Conservation (phyloP, 2,329 filamentous ascomycete genomes). For the Neoscytalidium dimidiatum region DNA sequence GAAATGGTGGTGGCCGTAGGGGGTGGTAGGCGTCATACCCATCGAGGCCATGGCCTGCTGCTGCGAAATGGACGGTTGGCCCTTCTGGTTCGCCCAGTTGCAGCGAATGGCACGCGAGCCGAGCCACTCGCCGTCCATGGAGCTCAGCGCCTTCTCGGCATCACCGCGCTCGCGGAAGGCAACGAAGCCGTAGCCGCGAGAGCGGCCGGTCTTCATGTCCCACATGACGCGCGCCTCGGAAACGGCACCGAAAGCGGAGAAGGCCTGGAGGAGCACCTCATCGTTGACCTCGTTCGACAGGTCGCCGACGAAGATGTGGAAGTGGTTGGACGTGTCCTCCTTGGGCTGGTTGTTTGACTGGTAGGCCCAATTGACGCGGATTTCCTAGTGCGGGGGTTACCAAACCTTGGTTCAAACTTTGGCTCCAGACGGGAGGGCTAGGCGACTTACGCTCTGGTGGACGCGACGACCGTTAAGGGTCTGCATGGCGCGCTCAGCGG, state of each 20-base stretch:
- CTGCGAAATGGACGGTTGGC: slow-evolving; percentile 97
- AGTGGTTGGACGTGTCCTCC: slow-evolving; percentile 97
- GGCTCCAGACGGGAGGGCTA: slow-evolving; percentile 4
- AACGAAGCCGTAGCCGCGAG: slow-evolving; percentile 95
- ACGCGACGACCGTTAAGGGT: slow-evolving; percentile 94
- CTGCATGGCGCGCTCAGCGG: slow-evolving; percentile 95
- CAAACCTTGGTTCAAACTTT: slow-evolving; percentile 22
- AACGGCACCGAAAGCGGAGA: slow-evolving; percentile 92
- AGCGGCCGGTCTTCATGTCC: slow-evolving; percentile 99
- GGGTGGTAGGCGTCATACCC: slow-evolving; percentile 96
- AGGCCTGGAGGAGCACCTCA: slow-evolving; percentile 88
- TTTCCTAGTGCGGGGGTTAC: slow-evolving; percentile 66
- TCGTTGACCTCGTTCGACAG: slow-evolving; percentile 99
- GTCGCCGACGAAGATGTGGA: slow-evolving; percentile 98
- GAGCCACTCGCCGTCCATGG: slow-evolving; percentile 99
- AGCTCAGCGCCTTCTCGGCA: slow-evolving; percentile 92
- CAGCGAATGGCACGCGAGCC: slow-evolving; percentile 97
- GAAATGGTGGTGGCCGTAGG: slow-evolving; percentile 96
- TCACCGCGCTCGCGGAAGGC: slow-evolving; percentile 93
- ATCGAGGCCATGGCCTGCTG: slow-evolving; percentile 96
- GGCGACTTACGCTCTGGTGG: slow-evolving; percentile 78
- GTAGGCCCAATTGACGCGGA: slow-evolving; percentile 99
- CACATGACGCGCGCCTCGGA: slow-evolving; percentile 99
- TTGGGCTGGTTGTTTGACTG: slow-evolving; percentile 93
- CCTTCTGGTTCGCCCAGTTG: slow-evolving; percentile 99